Evolutionary conservation across 352 stramenopile genomes (phyloP), one percentile per base, ranked within the genome.

Genomic region (Aphanomyces euteiches): DNA sequence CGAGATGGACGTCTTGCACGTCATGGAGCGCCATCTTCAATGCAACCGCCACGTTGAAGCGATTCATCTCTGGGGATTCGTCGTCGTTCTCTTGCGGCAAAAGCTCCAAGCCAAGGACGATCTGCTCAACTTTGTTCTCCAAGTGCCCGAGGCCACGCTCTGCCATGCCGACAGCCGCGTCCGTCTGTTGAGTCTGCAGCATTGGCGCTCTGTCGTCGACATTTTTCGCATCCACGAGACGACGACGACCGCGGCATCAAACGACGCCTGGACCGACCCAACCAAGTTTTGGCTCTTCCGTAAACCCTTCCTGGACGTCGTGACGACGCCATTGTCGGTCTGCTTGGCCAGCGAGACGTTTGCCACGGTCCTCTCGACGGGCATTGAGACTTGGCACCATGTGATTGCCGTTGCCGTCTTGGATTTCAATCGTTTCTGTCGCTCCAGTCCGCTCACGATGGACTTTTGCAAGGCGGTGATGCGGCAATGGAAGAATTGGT

Each of bases 41-140:
- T 6, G 3, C 3, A n/a, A 61, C 21, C 48, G 64, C 6, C 56
- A 28, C 47, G 19, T 70, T n/a, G 64, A 70, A 53, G 64, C 64
- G 39, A 54, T 70, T 12, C 64, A 70, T 28, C 7, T 70, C 7
- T 70, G 64, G 64, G 64, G 64, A 13, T 43, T 70, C 19, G 34
- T 70, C 28, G 5, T 61, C 36, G 48, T 63, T 19, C 38, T 70
- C 34, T 48, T 70, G 17, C 64, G 40, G 4, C 28, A n/a, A 8
- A 61, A 47, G 28, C 19, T 70, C 7, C 6, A 5, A 6, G 4
- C n/a, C 37, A 48, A 70, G 19, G 43, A 61, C 34, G n/a, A 37
- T 5, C 54, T 60, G 6, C 54, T 70, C 36, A 50, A 70, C 28
- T 13, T n/a, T 8, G 41, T 57, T 8, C 38, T 61, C 39, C 38